Evolutionary conservation across 306 rosid species (phyloP).

Genomic region (Senna siamea): DNA sequence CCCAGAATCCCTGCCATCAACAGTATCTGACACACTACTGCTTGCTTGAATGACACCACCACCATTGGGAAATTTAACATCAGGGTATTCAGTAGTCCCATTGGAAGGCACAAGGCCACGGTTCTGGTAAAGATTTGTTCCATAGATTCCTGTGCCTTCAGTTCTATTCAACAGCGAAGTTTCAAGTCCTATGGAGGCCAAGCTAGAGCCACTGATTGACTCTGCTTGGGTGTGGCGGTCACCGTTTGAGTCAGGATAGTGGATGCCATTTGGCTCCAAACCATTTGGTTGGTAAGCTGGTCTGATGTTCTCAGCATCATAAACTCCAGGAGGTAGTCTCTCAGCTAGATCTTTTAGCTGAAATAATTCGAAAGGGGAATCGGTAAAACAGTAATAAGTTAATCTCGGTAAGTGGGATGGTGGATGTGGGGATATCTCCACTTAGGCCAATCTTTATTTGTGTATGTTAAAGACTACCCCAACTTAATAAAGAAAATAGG

Average conservation of each 20-base stretch:
- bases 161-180: slow-evolving; percentile 54
- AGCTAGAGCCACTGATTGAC: slow-evolving; percentile 66
- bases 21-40: slow-evolving; percentile 53
- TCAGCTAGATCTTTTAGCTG: slow-evolving; percentile 96
- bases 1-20: slow-evolving; percentile 69
- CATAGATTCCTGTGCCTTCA: slow-evolving; percentile 53
- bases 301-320: slow-evolving; percentile 66
- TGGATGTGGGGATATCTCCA: not conserved
- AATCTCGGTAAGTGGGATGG: not conserved
- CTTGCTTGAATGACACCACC: slow-evolving; percentile 50
- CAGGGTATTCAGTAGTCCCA: slow-evolving; percentile 46
- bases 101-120: slow-evolving; percentile 46
- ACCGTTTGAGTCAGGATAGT: slow-evolving; percentile 53
- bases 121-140: slow-evolving; percentile 47
- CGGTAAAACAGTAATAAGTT: slow-evolving; percentile 24
- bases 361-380: slow-evolving; percentile 42
- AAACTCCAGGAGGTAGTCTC: slow-evolving; percentile 84
- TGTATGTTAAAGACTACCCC: not conserved
- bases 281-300: slow-evolving; percentile 65
- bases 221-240: slow-evolving; percentile 64
- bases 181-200: slow-evolving; percentile 64
- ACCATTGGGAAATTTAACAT: slow-evolving; percentile 55
- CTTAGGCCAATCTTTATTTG: not conserved
- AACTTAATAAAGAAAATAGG: slow-evolving; percentile 9
- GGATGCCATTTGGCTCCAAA: slow-evolving; percentile 64